phyloP scores from a whole-genome alignment of 176 grass and related monocot genomes.

The Aegilops umbellulata region DNA sequence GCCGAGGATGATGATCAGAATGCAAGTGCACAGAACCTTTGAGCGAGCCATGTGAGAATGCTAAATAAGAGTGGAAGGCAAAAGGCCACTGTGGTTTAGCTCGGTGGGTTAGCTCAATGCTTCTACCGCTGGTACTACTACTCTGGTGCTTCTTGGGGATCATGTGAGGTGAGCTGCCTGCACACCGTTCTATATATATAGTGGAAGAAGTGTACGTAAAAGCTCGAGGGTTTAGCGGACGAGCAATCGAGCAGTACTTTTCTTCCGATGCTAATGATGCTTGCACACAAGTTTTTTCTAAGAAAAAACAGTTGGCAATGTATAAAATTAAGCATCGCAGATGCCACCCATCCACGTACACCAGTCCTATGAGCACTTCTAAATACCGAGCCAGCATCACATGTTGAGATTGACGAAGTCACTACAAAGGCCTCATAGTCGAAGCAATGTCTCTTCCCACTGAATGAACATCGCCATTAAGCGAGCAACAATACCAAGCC shows the following conservation, averaged over 20 bases:
- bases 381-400: no score
- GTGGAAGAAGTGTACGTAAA: neutral
- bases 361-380: no score
- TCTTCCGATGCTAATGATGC: neutral
- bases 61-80: neutral
- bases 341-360: no score
- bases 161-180: neutral
- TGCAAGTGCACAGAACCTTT: constrained; percentile 36
- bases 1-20: constrained; percentile 34
- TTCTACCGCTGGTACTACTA: neutral
- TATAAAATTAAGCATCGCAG: neutral
- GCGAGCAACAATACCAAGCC: no score
- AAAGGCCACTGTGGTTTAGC: neutral
- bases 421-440: no score
- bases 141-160: neutral
- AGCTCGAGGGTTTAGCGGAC: neutral
- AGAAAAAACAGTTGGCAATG: neutral
- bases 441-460: no score
- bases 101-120: neutral
- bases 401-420: no score
- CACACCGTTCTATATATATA: neutral
- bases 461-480: no score
- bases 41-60: constrained; percentile 22
- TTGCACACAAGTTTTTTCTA: neutral
- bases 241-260: neutral